Evolutionary conservation across 2,329 filamentous ascomycete species (phyloP), one percentile per base, ranked within the genome.

Genomic region (Didymella arachidicola): DNA sequence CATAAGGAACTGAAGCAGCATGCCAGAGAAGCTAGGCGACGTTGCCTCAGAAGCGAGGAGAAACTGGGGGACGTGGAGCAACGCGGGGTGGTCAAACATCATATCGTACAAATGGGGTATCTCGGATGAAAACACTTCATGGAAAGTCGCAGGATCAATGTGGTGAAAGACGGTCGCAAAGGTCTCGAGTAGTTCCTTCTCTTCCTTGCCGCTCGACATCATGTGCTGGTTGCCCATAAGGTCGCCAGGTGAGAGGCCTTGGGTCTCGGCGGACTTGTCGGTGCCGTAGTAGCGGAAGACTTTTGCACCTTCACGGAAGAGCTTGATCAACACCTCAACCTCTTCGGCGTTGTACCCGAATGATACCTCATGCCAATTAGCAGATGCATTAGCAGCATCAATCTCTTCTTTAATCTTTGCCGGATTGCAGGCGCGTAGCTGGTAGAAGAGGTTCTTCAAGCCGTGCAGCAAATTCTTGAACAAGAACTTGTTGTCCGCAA

Each of bases 141-240:
- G 93, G 74, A 99, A 99, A 0, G 94, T 97, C 11, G 96, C 95
- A 2, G 95, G 95, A 72, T 99, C 95, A 64, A 99, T 95, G 78
- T 94, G 96, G 75, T 99, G 95, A 74, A 99, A 99, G 27, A 99
- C 93, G 0, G 95, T 98, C 2, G 94, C 95, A 75, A 99, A 99
- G 2, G 92, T 96, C 80, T 99, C 96, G 7, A 99, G 83, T 8
- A 99, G 84, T 53, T 99, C 95, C 76, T 99, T 99, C 77, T 99
- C 96, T 73, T 99, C 96, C 70, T 96, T 96, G 61, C 88, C 90
- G 75, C 92, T 96, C 0, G 93, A 94, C 41, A 95, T 88, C 86
- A 97, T 96, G 75, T 96, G 96, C 70, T 96, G 92, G 69, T 95
- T 97, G 18, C 92, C 91, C 83, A 97, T 92, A 70, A 95, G 92